Conservation (phyloP, 116 monocot species). For the Dioscorea cayenensis region DNA sequence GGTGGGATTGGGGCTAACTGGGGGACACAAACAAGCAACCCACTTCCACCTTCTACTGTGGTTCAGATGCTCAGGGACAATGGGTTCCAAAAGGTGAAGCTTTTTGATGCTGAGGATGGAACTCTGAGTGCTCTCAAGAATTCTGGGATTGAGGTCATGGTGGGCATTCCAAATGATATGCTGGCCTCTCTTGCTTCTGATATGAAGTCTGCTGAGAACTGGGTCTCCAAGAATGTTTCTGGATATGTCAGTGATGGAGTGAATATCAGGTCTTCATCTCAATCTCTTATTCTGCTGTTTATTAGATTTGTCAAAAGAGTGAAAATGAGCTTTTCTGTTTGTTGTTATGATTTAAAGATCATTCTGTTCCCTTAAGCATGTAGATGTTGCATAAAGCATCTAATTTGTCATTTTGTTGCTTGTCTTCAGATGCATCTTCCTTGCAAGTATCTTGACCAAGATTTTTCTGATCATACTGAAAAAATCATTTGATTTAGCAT, state of each 20-base stretch:
- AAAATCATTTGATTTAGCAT: too few species aligned
- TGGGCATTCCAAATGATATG: conserved; percentile 65
- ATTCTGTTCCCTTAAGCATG: too few species aligned
- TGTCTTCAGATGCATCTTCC: too few species aligned
- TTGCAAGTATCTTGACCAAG: too few species aligned
- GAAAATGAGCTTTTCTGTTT: neutral
- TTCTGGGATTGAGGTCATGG: conserved; percentile 62
- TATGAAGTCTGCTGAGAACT: conserved; percentile 28
- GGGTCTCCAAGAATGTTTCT: conserved; percentile 58
- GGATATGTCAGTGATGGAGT: conserved; percentile 33
- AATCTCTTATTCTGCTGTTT: neutral
- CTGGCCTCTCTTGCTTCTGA: conserved; percentile 25
- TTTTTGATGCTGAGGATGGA: conserved; percentile 51
- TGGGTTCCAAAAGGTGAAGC: conserved; percentile 57
- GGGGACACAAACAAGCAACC: conserved; percentile 67
- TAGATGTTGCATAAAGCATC: too few species aligned
- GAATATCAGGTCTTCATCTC: conserved; percentile 18
- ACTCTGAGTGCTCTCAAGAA: conserved; percentile 36
- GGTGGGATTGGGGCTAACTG: conserved; percentile 54
- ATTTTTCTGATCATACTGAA: too few species aligned
- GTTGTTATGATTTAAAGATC: too few species aligned
- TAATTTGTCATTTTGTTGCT: too few species aligned
- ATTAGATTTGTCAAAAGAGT: too few species aligned
- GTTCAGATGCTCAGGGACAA: conserved; percentile 50
- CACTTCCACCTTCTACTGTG: conserved; percentile 30